Percentiles rank a stretch among this genome's conserved stretches.
Conservation (phyloP, 768 basidiomycete species). For the Exidia glandulosa region DNA sequence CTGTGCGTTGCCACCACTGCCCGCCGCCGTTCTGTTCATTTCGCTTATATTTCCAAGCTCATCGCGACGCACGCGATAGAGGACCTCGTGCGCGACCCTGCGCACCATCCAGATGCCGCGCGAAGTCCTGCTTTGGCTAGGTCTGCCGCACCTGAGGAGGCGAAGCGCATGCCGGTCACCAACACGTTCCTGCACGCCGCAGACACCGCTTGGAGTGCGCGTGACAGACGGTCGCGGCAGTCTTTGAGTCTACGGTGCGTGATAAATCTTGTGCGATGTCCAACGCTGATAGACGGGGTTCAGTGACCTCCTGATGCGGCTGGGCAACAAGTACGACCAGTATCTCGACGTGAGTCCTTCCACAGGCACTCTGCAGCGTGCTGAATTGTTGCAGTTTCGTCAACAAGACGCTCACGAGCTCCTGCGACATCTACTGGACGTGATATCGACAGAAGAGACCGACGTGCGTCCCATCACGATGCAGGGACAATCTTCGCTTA, state of each 20-base stretch:
- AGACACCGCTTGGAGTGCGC: not conserved
- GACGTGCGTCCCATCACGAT: slow-evolving; percentile 43
- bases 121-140: not conserved
- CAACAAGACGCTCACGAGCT: slow-evolving; percentile 98
- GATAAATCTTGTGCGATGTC: not conserved
- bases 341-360: slow-evolving; percentile 55
- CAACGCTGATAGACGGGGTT: not conserved
- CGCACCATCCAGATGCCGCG: not conserved
- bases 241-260: not conserved
- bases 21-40: too few relatives aligned
- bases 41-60: too few relatives aligned
- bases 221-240: not conserved
- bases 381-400: slow-evolving; percentile 48
- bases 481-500: not conserved
- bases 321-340: slow-evolving; percentile 85
- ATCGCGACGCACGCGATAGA: not conserved
- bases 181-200: not conserved
- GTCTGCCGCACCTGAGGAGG: not conserved
- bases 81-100: not conserved
- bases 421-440: slow-evolving; percentile 77
- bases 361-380: not conserved
- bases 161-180: not conserved
- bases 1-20: not conserved
- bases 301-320: slow-evolving; percentile 51
- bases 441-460: slow-evolving; percentile 88